Conservation (phyloP, 352 stramenopile genomes). For the Globisporangium okanoganense region DNA sequence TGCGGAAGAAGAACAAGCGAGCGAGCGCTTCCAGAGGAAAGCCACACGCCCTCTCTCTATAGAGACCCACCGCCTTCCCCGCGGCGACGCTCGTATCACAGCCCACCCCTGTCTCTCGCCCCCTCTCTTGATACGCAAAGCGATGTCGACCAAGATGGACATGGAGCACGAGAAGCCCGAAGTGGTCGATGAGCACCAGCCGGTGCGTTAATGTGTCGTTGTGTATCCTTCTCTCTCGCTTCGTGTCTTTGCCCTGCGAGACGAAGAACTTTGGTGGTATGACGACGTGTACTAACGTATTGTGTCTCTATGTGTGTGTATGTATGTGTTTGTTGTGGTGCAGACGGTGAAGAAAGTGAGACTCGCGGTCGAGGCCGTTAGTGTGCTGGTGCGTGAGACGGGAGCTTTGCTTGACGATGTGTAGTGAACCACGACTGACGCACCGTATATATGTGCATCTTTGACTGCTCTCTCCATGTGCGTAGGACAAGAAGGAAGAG, state of each 20-base stretch:
- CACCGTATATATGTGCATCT: background rate
- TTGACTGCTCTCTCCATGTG: background rate
- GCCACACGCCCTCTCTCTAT: background rate
- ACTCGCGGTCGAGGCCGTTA: slow-evolving; percentile 42
- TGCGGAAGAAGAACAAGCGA: slow-evolving; percentile 1
- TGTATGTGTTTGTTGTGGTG: background rate
- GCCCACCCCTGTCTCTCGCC: background rate
- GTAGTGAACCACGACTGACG: slow-evolving; percentile 14
- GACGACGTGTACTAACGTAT: background rate
- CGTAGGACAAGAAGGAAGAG: slow-evolving; percentile 13
- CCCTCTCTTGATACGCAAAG: too few relatives aligned
- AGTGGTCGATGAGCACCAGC: slow-evolving; percentile 54
- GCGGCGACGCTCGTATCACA: background rate
- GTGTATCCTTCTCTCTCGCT: background rate
- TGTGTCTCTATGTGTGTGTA: background rate
- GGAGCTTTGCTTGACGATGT: slow-evolving; percentile 11
- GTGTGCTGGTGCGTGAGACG: slow-evolving; percentile 29
- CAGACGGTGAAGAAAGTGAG: slow-evolving; percentile 62
- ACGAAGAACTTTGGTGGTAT: background rate
- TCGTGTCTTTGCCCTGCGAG: background rate
- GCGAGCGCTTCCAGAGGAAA: background rate
- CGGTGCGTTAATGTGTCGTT: slow-evolving; percentile 20
- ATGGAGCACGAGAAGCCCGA: slow-evolving; percentile 76
- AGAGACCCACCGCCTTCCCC: background rate
- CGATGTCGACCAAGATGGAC: slow-evolving; percentile 70